Base-by-base conservation (phyloP, 345 rosid species). In the Lepidium sativum region DNA sequence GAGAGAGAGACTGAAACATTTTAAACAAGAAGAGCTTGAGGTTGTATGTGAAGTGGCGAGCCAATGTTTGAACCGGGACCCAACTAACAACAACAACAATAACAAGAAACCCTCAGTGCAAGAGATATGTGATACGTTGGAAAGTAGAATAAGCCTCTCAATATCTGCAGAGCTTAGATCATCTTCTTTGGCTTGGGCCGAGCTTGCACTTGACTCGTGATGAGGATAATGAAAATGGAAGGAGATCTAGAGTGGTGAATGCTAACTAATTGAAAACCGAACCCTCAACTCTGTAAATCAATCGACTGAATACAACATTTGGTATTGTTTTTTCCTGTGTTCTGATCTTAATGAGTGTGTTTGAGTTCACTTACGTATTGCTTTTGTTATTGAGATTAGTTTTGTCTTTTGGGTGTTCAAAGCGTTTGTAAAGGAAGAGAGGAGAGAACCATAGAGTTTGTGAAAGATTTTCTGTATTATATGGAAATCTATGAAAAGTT, bases 171-270 rank as follows among this genome's bases (percentile, higher is more conserved):
- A 86, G 80, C 80, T 86, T 31, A 84, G 80, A 81, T 78, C 97
- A 5, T 84, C 97, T 21, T 83, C 97, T 56, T 73, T 90, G 78
- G 99, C 97, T 6, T 95, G 99, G 97, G 97, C 99, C 0, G 99
- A 95, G 88, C 88, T 85, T 9, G 95, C 95, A 0, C 84, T 95
- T 56, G 79, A 89, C 37, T 84, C 97, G 4, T 88, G 77, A 86
- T 68, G 41, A 62, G 62, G 68, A 31, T 11, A 11, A 13, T 32
- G 58, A 32, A 9, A 15, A 10, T 3, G 58, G 14, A 55, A 27
- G 15, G 33, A 34, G 25, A n/a, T n/a, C n/a, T n/a, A 63, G 65
- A 39, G 39, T 63, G 65, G 15, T 65, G 48, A 9, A 34, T 63
- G 75, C 75, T 70, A 70, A 71, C 75, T 63, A 72, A 72, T 67